Evolutionary conservation across 176 grass and related monocot species (phyloP), one percentile per base, ranked within the genome.

Genomic region (Aegilops longissima): DNA sequence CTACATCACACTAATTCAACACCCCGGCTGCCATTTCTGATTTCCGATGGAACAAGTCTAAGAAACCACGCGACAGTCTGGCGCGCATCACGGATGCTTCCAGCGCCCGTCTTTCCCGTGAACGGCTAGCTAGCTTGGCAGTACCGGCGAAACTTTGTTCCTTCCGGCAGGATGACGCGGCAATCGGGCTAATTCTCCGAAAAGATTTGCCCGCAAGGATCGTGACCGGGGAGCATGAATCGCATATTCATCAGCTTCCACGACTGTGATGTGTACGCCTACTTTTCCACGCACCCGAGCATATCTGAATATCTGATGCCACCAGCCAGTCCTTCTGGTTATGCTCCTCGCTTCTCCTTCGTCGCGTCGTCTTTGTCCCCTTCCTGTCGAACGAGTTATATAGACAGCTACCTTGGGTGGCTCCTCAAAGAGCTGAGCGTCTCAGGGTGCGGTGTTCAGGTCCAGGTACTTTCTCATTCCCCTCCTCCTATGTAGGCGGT

Each of bases 401-500:
- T 33, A 86, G 54, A 88, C 81, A 65, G 0, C 68, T 24, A 33
- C 7, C 14, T 20, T 3, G 6, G 33, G 62, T 21, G 54, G 29
- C 34, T 69, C 49, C 59, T 70, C 20, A 30, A 70, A n/a, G 27
- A 44, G 49, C 9, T 8, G 45, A 38, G 59, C 71, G 25, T 54
- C 16, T 54, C 51, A 54, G 51, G 4, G 12, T 76, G 9, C 17
- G 21, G 6, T 3, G 4, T 45, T 61, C 79, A 27, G 25, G 31
- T 81, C 66, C 84, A 86, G 88, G 84, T 79, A 66, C 27, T 42
- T 35, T 6, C 38, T 65, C 78, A 38, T 7, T 8, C 12, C 20
- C 74, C n/a, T 85, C 3, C 42, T 12, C 42, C 42, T 12, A 44
- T 44, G 4, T 16, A 16, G n/a, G 63, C 68, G 73, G 44, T 30